phyloP scores from a whole-genome alignment of 2,329 filamentous ascomycete species.

The Pseudogymnoascus sp. region DNA sequence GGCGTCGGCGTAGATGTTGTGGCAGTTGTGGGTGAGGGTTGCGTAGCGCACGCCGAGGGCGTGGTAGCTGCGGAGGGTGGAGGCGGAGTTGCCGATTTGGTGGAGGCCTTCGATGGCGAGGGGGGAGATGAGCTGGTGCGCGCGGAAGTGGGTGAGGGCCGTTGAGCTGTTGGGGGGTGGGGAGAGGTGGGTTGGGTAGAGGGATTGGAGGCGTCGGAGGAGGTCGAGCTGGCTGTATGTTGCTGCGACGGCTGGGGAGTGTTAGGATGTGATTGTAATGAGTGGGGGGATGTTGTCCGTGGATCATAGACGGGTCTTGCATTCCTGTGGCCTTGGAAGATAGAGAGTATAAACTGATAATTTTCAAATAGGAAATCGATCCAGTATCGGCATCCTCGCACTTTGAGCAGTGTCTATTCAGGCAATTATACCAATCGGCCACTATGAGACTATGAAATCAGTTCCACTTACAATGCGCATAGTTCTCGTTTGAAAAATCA shows the following conservation, averaged over 20 bases:
- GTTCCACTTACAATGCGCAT: conserved; percentile 52
- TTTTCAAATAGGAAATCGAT: not conserved
- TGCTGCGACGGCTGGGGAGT: conserved; percentile 46
- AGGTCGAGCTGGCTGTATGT: conserved; percentile 72
- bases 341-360: not conserved
- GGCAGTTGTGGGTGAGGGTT: conserved; percentile 88
- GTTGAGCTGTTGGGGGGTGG: conserved; percentile 49
- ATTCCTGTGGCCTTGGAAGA: not conserved
- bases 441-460: not conserved
- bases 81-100: conserved; percentile 79
- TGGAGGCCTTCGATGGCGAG: conserved; percentile 82
- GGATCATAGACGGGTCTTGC: not conserved
- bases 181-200: conserved; percentile 64
- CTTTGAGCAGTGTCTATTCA: not conserved
- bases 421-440: too few relatives aligned
- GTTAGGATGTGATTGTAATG: conserved; percentile 7
- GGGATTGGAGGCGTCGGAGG: conserved; percentile 52
- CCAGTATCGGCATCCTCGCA: not conserved
- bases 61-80: conserved; percentile 68
- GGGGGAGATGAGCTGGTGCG: conserved; percentile 61
- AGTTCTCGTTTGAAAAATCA: conserved; percentile 67
- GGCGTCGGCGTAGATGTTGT: conserved; percentile 82
- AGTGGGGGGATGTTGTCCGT: not conserved
- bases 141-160: conserved; percentile 38
- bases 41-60: conserved; percentile 76